phyloP scores from a whole-genome alignment of 306 rosid genomes.

The Cicer cuneatum region DNA sequence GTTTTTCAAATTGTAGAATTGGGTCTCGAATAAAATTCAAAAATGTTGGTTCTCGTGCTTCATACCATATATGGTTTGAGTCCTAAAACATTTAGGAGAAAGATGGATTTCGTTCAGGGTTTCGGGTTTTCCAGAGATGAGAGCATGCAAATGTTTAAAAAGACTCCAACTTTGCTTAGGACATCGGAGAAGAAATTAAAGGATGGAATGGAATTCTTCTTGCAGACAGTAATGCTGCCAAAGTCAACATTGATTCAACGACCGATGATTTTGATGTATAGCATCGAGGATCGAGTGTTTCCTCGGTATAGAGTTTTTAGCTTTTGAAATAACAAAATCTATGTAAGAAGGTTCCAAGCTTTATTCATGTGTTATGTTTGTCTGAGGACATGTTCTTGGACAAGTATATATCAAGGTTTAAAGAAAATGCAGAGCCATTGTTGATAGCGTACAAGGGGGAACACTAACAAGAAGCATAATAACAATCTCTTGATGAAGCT shows the following conservation, averaged over 20 bases:
- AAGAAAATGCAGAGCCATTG: slow-evolving; percentile 46
- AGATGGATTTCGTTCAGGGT: slow-evolving; percentile 47
- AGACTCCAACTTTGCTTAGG: slow-evolving; percentile 51
- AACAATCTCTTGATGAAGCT: neutral
- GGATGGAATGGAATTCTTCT: slow-evolving; percentile 56
- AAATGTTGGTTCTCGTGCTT: slow-evolving; percentile 59
- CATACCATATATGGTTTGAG: slow-evolving; percentile 50
- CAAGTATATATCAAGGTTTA: slow-evolving; percentile 49
- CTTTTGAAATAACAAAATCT: slow-evolving; percentile 46
- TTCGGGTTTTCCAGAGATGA: slow-evolving; percentile 62
- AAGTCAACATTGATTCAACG: slow-evolving; percentile 44
- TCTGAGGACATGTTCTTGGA: slow-evolving; percentile 51
- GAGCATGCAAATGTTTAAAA: slow-evolving; percentile 55
- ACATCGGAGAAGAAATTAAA: slow-evolving; percentile 55
- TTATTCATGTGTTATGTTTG: slow-evolving; percentile 11
- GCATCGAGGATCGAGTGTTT: slow-evolving; percentile 56
- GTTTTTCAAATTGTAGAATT: slow-evolving; percentile 47
- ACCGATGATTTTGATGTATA: slow-evolving; percentile 55
- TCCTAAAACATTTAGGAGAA: slow-evolving; percentile 45
- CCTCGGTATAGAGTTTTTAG: slow-evolving; percentile 62
- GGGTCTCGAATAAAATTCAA: slow-evolving; percentile 55
- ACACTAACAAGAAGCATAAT: slow-evolving; percentile 30
- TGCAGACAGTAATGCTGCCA: slow-evolving; percentile 49
- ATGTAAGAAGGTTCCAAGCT: slow-evolving; percentile 46
- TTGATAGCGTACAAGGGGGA: slow-evolving; percentile 54